Base-by-base conservation (phyloP, 305 asterid species). In the Plantago lanceolata region DNA sequence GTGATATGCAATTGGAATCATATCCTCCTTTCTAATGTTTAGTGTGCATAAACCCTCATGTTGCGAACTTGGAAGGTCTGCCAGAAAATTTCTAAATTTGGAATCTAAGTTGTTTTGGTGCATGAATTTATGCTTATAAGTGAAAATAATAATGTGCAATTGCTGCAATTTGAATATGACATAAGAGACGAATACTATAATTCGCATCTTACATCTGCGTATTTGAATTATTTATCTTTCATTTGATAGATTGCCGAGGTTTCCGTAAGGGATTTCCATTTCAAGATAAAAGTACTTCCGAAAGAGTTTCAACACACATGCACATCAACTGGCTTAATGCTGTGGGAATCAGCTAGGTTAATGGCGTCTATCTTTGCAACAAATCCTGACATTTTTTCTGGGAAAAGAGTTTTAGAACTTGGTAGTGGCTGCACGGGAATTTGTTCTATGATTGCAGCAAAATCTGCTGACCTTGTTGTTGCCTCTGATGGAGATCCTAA, bases 231-330 rank as follows among this genome's bases (percentile, higher is more conserved):
- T 53, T 2, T 33, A 26, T 55, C 19, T 55, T 55, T 55, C 40
- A 55, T 28, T 37, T 55, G 9, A 19, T 26, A 55, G 99, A 70
- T 75, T 69, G 62, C 79, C 13, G 92, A 89, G 52, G 72, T 87
- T 63, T 61, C 56, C 7, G 49, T 84, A 70, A 63, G 58, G 64
- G 83, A 79, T 70, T 75, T 69, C 68, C 7, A 24, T 40, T 89
- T 93, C 90, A 85, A 85, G 90, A 84, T 89, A 65, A 87, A 80
- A 69, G 60, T 89, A 52, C 81, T 89, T 29, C 79, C 97, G 0
- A 89, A 72, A 73, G 97, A 93, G 86, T 70, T 79, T 73, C 97
- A 93, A 64, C 99, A 93, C 69, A 93, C 96, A n/a, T 93, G 99
- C 80, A 66, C 81, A 65, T 87, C 99, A 59, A 93, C 99, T 12